phyloP scores from a whole-genome alignment of 1,284 basidiomycete genomes.

The Peniophora sp. region DNA sequence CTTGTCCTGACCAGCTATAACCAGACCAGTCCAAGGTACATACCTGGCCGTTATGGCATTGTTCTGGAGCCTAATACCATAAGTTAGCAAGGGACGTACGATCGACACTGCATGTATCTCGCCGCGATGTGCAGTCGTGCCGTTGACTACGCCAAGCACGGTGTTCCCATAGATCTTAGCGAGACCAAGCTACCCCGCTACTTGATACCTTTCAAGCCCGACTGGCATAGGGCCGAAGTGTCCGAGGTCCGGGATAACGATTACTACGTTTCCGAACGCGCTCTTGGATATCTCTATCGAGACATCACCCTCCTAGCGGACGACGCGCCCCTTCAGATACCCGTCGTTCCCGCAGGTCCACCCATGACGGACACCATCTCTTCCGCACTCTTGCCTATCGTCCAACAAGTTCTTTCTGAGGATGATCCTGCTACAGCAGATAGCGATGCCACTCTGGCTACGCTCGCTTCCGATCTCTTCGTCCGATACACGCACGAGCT shows the following conservation, averaged over 20 bases:
- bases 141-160: constrained; percentile 71
- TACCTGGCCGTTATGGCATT: neutral
- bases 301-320: constrained; percentile 40
- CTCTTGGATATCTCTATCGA: constrained; percentile 63
- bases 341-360: neutral
- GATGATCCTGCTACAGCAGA: neutral
- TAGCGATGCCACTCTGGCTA: neutral
- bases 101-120: constrained; percentile 53
- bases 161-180: constrained; percentile 51
- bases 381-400: constrained; percentile 27
- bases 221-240: constrained; percentile 69
- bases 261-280: constrained; percentile 62
- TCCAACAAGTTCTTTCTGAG: constrained; percentile 29
- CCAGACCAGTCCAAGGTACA: constrained; percentile 62
- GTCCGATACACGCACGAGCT: constrained; percentile 1
- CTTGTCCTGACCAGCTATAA: constrained; percentile 1
- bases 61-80: neutral
- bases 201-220: constrained; percentile 62
- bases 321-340: constrained; percentile 16
- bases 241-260: constrained; percentile 46
- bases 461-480: neutral
- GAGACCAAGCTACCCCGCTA: constrained; percentile 31
- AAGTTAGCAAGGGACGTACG: constrained; percentile 54
- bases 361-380: constrained; percentile 43
- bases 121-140: constrained; percentile 60